A percentile compares a stretch with the other conserved stretches of the same genome.
Conservation (phyloP, 2,329 filamentous ascomycete species). For the Stagonosporopsis chrysanthemi region DNA sequence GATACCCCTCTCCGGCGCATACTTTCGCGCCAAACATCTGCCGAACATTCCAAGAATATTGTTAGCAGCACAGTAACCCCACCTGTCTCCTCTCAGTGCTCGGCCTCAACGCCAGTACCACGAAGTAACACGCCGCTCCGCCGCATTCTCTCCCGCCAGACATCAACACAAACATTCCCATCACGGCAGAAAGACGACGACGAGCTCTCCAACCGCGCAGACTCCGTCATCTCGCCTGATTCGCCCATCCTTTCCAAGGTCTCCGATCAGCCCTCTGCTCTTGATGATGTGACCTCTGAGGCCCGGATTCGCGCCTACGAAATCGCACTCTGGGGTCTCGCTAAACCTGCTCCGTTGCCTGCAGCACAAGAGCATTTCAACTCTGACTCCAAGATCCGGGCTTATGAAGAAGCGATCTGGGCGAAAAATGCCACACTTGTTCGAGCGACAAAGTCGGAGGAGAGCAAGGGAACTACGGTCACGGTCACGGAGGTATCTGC, state of each 20-base stretch:
- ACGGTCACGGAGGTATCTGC: not conserved
- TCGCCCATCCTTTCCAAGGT: not conserved
- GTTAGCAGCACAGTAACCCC: not conserved
- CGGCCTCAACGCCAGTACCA: not conserved
- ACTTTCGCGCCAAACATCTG: not conserved
- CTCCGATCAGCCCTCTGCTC: not conserved
- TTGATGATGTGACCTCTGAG: not conserved
- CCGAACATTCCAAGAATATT: not conserved
- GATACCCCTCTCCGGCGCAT: slow-evolving; percentile 14
- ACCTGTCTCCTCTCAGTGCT: not conserved
- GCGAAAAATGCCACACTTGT: not conserved
- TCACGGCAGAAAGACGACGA: not conserved
- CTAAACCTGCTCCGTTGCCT: not conserved
- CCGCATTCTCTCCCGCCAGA: slow-evolving; percentile 9
- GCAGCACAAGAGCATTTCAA: not conserved
- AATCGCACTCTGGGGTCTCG: not conserved
- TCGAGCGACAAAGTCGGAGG: not conserved
- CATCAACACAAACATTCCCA: not conserved
- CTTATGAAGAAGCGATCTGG: slow-evolving; percentile 2
- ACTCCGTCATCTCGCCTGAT: slow-evolving; percentile 5
- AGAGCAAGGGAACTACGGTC: not conserved
- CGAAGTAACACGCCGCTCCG: slow-evolving; percentile 14
- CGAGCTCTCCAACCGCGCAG: not conserved
- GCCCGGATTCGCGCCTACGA: not conserved
- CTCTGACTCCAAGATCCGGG: not conserved